phyloP scores from a whole-genome alignment of 169 alveolate genomes.

The Eimeria tenella region DNA sequence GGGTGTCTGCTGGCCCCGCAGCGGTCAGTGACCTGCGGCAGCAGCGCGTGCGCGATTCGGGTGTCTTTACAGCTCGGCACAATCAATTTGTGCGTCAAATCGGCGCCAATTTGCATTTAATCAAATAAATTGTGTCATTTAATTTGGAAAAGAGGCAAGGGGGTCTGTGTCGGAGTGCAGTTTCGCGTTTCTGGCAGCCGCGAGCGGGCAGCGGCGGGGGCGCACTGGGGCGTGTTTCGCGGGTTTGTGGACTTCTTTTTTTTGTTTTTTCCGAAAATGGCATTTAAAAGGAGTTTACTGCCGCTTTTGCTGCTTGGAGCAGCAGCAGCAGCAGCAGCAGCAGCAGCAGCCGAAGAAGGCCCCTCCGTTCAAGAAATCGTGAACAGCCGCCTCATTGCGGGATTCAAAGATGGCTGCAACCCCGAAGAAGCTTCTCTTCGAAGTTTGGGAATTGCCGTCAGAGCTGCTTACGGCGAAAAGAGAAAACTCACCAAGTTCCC shows the following conservation, averaged over 20 bases:
- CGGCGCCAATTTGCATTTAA: too few relatives aligned
- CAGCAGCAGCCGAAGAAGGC: neutral
- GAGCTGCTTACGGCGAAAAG: neutral
- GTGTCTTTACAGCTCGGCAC: too few relatives aligned
- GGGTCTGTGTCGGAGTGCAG: neutral
- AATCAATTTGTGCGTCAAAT: too few relatives aligned
- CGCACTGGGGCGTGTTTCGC: neutral
- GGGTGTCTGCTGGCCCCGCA: too few relatives aligned
- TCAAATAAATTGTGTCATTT: too few relatives aligned
- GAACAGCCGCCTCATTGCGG: neutral
- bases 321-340: neutral
- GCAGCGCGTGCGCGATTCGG: too few relatives aligned
- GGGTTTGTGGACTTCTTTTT: neutral
- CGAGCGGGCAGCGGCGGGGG: neutral
- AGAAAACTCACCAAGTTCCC: too few relatives aligned
- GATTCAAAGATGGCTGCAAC: conserved; percentile 56
- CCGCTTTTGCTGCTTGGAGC: neutral
- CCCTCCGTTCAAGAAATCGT: conserved; percentile 10
- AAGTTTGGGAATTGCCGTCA: conserved; percentile 12
- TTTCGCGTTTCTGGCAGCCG: neutral
- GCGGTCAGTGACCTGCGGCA: too few relatives aligned
- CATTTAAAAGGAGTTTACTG: neutral
- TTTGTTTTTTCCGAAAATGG: neutral
- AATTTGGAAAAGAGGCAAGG: too few relatives aligned
- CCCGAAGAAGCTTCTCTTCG: conserved; percentile 11